phyloP scores from a whole-genome alignment of 1,284 basidiomycete species.

The Ganoderma multipileum region DNA sequence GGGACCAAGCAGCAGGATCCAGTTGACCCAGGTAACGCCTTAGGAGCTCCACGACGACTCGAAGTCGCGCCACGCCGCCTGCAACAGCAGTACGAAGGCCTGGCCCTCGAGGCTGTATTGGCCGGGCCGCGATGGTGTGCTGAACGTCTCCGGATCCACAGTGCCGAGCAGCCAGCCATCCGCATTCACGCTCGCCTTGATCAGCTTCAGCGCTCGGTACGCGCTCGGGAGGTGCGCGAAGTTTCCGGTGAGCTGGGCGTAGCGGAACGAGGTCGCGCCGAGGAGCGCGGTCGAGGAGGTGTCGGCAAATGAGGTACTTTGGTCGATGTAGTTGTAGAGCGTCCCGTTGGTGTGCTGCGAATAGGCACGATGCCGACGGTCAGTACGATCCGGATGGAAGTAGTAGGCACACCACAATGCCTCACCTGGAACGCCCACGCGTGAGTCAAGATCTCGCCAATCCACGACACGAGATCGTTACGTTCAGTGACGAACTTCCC shows the following conservation, averaged over 20 bases:
- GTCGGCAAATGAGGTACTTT: slow-evolving; percentile 54
- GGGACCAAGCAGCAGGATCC: too few species aligned
- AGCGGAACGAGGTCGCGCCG: slow-evolving; percentile 54
- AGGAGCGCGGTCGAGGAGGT: slow-evolving; percentile 58
- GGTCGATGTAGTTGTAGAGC: slow-evolving; percentile 59
- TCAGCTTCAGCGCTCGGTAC: slow-evolving; percentile 46
- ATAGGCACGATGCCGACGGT: background rate
- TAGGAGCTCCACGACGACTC: background rate
- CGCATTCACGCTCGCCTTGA: slow-evolving; percentile 46
- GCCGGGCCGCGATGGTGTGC: slow-evolving; percentile 47
- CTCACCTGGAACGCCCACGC: slow-evolving; percentile 58
- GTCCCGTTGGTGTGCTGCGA: slow-evolving; percentile 47
- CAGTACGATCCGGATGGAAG: background rate
- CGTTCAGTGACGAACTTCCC: slow-evolving; percentile 50
- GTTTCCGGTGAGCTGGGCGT: slow-evolving; percentile 40
- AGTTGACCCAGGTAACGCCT: background rate
- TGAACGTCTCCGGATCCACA: slow-evolving; percentile 68
- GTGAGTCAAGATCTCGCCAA: slow-evolving; percentile 58
- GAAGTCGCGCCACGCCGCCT: slow-evolving; percentile 65
- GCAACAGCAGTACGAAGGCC: slow-evolving; percentile 71
- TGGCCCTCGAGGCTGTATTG: slow-evolving; percentile 63
- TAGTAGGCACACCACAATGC: too few species aligned
- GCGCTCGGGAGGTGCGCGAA: slow-evolving; percentile 48
- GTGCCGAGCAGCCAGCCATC: slow-evolving; percentile 65
- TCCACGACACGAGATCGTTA: slow-evolving; percentile 59